Evolutionary conservation across 2,329 filamentous ascomycete species (phyloP), one percentile per base, ranked within the genome.

Genomic region (Bertia moriformis): DNA sequence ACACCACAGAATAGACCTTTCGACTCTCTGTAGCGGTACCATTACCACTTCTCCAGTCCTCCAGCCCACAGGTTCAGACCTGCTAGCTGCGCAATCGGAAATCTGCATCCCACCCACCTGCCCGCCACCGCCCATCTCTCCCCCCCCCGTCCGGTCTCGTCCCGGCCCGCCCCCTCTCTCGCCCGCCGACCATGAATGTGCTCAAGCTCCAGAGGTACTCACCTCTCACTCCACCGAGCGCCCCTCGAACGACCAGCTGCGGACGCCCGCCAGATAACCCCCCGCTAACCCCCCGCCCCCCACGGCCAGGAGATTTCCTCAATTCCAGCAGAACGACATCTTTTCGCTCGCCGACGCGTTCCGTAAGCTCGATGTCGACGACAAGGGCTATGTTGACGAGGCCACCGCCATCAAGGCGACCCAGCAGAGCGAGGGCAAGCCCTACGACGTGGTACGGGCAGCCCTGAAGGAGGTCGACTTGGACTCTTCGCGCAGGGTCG

Each of bases 171-270:
- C n/a, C n/a, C n/a, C n/a, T n/a, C n/a, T n/a, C n/a, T n/a, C n/a
- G n/a, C n/a, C n/a, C n/a, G n/a, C n/a, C n/a, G n/a, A n/a, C n/a
- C 22, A 96, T 95, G 89, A 94, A 95, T 57, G 84, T 93, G 48
- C 77, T 96, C 59, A 95, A 93, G 64, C 72, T 96, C 47, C 87
- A 93, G 70, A 89, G 77, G 87, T 93, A 63, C n/a, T n/a, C n/a
- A n/a, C n/a, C n/a, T n/a, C n/a, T n/a, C n/a, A n/a, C 27, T 20
- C 39, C 18, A 37, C 41, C 39, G 13, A 14, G 14, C 14, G n/a
- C n/a, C n/a, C n/a, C n/a, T n/a, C n/a, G n/a, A n/a, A n/a, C n/a
- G n/a, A n/a, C n/a, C n/a, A n/a, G n/a, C n/a, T n/a, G n/a, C n/a
- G n/a, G n/a, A n/a, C n/a, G n/a, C n/a, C n/a, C n/a, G n/a, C n/a